phyloP scores from a whole-genome alignment of 148 eudicot genomes.

The Beta vulgaris region DNA sequence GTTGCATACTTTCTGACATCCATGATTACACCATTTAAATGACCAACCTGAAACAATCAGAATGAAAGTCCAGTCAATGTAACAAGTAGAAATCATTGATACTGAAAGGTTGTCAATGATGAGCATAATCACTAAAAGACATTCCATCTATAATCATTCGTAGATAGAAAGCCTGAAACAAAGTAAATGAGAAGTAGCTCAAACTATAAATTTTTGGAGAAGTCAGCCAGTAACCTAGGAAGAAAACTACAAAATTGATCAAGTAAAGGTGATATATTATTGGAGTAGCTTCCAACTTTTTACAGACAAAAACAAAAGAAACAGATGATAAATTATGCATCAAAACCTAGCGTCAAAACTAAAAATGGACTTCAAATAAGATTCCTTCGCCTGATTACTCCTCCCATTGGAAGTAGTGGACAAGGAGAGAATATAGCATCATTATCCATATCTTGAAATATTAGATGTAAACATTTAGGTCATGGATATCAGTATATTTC shows the following conservation, averaged over 20 bases:
- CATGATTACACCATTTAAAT: slow-evolving; percentile 37
- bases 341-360: no score
- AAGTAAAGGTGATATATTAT: neutral
- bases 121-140: neutral
- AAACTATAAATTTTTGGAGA: neutral
- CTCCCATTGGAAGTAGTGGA: no score
- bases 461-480: no score
- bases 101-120: neutral
- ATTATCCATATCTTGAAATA: no score
- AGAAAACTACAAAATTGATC: neutral
- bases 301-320: neutral
- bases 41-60: slow-evolving; percentile 34
- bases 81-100: neutral
- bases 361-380: no score
- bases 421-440: no score
- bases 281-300: neutral
- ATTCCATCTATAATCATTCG: neutral
- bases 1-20: slow-evolving; percentile 34
- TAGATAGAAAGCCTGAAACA: neutral
- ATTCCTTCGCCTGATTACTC: no score
- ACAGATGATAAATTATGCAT: no score
- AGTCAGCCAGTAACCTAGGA: neutral
- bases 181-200: neutral
- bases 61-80: slow-evolving; percentile 10
- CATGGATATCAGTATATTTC: no score